Conservation (phyloP, 176 grass and related monocot genomes). For the Zizania latifolia region DNA sequence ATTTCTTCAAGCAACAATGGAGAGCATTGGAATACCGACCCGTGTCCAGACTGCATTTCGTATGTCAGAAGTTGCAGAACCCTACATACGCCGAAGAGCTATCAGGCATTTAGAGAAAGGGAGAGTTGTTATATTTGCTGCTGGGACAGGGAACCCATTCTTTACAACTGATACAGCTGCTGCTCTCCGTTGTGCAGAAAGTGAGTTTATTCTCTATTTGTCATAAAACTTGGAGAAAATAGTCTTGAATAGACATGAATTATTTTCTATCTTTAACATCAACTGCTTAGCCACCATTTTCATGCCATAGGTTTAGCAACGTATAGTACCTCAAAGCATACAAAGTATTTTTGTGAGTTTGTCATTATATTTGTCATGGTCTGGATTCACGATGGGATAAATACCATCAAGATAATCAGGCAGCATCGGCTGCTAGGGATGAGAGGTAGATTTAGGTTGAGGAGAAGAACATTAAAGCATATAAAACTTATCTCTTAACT, state of each 20-base stretch:
- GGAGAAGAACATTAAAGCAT: too few relatives aligned
- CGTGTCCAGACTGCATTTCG: conserved; percentile 96
- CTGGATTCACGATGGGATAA: too few relatives aligned
- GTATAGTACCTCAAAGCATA: not conserved
- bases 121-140: conserved; percentile 98
- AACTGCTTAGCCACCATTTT: not conserved
- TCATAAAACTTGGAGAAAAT: not conserved
- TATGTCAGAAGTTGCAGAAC: conserved; percentile 98
- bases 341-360: not conserved
- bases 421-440: too few relatives aligned
- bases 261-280: not conserved
- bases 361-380: not conserved
- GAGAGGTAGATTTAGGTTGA: too few relatives aligned
- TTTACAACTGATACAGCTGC: conserved; percentile 98
- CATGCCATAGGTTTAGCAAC: not conserved
- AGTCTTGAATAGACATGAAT: not conserved
- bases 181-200: conserved; percentile 96
- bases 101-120: conserved; percentile 96
- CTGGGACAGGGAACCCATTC: conserved; percentile 96
- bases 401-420: too few relatives aligned
- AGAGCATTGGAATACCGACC: conserved; percentile 95
- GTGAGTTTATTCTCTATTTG: conserved; percentile 50
- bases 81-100: conserved; percentile 92
- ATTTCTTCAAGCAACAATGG: conserved; percentile 99
- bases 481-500: too few relatives aligned